Base-by-base conservation (phyloP, 257 asterid genomes). In the Sherardia arvensis region DNA sequence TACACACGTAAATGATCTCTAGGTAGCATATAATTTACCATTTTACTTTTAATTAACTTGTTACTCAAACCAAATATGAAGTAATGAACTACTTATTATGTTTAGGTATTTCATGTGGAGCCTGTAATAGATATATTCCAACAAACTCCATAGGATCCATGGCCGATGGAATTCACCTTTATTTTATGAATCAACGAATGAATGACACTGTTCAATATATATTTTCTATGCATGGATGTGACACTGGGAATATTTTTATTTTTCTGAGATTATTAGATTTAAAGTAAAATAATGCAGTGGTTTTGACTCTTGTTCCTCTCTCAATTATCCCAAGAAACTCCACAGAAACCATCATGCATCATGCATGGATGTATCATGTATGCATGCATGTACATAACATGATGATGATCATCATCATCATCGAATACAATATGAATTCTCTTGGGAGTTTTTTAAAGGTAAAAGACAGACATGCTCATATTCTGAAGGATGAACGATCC, bases 391-490 rank as follows among this genome's bases (percentile, higher is more conserved):
- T 8, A 2, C 29, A 53, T 53, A 4, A n/a, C n/a, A n/a, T n/a
- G n/a, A n/a, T n/a, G n/a, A n/a, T n/a, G n/a, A n/a, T n/a, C n/a
- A n/a, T n/a, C 28, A 53, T 53, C 15, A 53, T 53, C 43, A 62
- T 62, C 67, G n/a, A 43, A 7, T 36, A 36, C 43, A 36, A 33
- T 33, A 33, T 14, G 10, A 34, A 34, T 7, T 33, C 8, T 33
- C 1, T 33, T 28, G 27, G 8, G 32, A 28, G 47, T 57, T 66
- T 32, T 53, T 38, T n/a, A 30, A 26, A 48, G 32, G 22, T 4
- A 12, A 49, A 75, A 32, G 82, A 80, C 88, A 81, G 81, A 79
- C 79, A 83, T 84, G 29, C 80, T 72, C 53, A 80, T 43, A 43
- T 69, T 74, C 77, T 74, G 73, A 65, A 61, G 76, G 76, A 77